Evolutionary conservation across 1,139 yeast species (phyloP).

Genomic region (Yamadazyma epiphylla): DNA sequence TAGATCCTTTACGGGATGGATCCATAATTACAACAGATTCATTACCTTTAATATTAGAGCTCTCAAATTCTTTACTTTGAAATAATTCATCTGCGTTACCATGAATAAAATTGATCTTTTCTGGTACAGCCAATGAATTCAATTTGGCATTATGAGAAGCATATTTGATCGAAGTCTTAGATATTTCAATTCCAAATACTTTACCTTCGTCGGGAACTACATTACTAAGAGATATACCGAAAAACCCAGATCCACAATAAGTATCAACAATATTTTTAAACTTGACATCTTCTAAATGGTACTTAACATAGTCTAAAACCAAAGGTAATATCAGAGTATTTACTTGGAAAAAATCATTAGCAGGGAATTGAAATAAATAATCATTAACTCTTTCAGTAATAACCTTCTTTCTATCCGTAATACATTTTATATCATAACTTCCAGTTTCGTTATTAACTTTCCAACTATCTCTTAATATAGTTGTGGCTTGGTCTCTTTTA

Average conservation of each 20-base stretch:
- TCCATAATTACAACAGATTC: slow-evolving; percentile 41
- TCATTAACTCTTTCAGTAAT: slow-evolving; percentile 78
- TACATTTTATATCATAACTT: slow-evolving; percentile 20
- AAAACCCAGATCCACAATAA: slow-evolving; percentile 47
- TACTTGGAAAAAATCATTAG: slow-evolving; percentile 92
- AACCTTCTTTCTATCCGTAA: slow-evolving; percentile 69
- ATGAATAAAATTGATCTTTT: slow-evolving; percentile 28
- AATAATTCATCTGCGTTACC: slow-evolving; percentile 39
- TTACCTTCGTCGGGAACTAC: slow-evolving; percentile 22
- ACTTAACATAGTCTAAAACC: slow-evolving; percentile 29
- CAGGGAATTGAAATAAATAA: slow-evolving; percentile 77
- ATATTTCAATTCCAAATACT: slow-evolving; percentile 43
- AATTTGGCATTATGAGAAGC: slow-evolving; percentile 39
- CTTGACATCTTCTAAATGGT: slow-evolving; percentile 15
- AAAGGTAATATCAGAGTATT: slow-evolving; percentile 57
- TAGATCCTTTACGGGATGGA: slow-evolving; percentile 45
- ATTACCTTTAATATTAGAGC: slow-evolving; percentile 23
- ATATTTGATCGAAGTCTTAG: slow-evolving; percentile 27
- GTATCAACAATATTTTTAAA: slow-evolving; percentile 38
- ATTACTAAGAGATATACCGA: slow-evolving; percentile 36
- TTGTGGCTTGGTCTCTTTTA: slow-evolving; percentile 8
- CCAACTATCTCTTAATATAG: slow-evolving; percentile 30
- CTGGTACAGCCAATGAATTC: slow-evolving; percentile 29
- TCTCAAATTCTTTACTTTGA: slow-evolving; percentile 19
- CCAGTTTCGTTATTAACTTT: slow-evolving; percentile 31